A percentile compares a stretch with the other conserved stretches of the same genome.
These are phyloP conservation scores for Rhodotorula toruloides DNA, from an alignment of 768 basidiomycete genomes.

Conservation along the genomic window DNA sequence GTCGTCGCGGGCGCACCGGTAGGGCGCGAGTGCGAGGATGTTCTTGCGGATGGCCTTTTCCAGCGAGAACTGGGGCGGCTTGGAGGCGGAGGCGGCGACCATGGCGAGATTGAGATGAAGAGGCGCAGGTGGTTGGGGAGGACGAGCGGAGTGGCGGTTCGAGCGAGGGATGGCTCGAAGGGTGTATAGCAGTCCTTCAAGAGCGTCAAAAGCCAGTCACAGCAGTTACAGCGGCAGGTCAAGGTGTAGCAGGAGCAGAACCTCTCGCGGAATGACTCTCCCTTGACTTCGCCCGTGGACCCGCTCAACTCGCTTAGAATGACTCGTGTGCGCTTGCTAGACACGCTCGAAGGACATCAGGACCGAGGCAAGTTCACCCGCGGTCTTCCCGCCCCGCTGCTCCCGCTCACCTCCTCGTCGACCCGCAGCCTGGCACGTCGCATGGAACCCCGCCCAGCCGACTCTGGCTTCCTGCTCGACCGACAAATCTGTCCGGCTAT, in stretches of 20 bases:
- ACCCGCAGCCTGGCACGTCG: constrained; percentile 64
- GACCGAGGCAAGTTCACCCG: constrained; percentile 23
- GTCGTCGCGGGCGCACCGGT: constrained; percentile 94
- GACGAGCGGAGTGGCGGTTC: neutral
- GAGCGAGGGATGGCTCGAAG: neutral
- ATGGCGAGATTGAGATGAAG: neutral
- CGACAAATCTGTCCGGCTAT: constrained; percentile 85
- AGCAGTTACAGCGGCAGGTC: too few relatives aligned
- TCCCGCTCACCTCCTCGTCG: neutral
- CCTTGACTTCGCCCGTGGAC: too few relatives aligned
- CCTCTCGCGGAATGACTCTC: neutral
- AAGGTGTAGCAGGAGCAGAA: too few relatives aligned
- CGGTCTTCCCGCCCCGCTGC: neutral
- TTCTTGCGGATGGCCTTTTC: constrained; percentile 84
- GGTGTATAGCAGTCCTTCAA: too few relatives aligned
- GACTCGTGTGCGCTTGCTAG: neutral
- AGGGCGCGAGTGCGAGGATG: constrained; percentile 83
- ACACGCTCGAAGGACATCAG: constrained; percentile 25
- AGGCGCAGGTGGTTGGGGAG: neutral
- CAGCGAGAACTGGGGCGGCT: constrained; percentile 78
- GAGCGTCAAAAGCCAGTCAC: too few relatives aligned
- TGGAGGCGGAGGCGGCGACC: constrained; percentile 38
- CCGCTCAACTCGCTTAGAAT: neutral
- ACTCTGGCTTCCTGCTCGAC: constrained; percentile 88
- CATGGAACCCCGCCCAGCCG: constrained; percentile 79